These are phyloP conservation scores for Toxoplasma gondii DNA, from an alignment of 169 alveolate species.

Conservation along the genomic window DNA sequence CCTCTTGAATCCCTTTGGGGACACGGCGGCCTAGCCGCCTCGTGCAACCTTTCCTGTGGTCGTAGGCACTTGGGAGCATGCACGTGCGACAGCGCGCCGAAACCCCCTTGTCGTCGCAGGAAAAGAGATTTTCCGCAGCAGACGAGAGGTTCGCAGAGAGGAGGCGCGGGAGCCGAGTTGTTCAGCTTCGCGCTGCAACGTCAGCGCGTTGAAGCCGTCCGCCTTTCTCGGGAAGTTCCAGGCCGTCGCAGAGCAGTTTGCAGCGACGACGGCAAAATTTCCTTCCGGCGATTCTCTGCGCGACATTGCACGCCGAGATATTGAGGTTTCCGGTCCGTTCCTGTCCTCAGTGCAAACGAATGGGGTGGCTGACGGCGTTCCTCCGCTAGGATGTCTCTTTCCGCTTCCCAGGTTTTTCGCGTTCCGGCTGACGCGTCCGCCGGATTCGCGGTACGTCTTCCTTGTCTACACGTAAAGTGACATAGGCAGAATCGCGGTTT, in stretches of 20 bases:
- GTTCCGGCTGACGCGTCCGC: background rate
- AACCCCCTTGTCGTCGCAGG: background rate
- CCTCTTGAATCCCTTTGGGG: background rate
- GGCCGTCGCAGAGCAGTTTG: background rate
- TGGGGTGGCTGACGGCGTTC: background rate
- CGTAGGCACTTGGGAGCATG: background rate
- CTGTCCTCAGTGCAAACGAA: background rate
- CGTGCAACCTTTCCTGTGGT: background rate
- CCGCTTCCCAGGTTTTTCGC: background rate
- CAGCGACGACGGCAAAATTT: background rate
- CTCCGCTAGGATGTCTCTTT: background rate
- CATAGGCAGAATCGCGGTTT: background rate
- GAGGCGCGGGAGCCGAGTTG: background rate
- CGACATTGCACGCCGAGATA: background rate
- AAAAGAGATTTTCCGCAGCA: background rate
- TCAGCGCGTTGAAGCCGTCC: background rate
- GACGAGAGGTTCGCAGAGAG: background rate
- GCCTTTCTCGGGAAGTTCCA: background rate
- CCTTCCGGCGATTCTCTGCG: background rate
- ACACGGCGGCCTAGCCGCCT: background rate
- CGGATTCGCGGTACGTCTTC: too few species aligned
- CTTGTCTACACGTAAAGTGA: background rate
- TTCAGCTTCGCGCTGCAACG: slow-evolving; percentile 14
- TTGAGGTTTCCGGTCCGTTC: background rate
- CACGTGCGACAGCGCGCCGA: background rate